A percentile compares a stretch with the other conserved stretches of the same genome.
Evolutionary conservation across 768 basidiomycete species (phyloP).

Genomic region (Serpula lacrymans): DNA sequence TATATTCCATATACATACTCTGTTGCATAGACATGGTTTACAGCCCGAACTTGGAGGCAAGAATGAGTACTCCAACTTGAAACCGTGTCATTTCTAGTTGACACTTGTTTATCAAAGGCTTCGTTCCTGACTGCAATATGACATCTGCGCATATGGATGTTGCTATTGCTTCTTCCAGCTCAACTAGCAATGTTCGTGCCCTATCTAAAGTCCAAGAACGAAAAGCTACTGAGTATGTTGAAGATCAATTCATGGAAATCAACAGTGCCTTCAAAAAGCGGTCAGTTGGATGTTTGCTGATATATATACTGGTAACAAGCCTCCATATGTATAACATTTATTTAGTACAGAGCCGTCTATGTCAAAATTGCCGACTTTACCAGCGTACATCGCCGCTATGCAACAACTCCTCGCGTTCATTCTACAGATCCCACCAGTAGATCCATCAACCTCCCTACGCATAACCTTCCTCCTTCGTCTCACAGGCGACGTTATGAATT

Average conservation of each 20-base stretch:
- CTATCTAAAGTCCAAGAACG: slow-evolving; percentile 59
- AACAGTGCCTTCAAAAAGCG: slow-evolving; percentile 75
- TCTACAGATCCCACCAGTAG: slow-evolving; percentile 71
- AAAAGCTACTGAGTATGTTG: slow-evolving; percentile 60
- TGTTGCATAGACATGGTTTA: too few relatives aligned
- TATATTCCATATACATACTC: too few relatives aligned
- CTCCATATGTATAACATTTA: slow-evolving; percentile 3
- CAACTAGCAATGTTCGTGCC: too few relatives aligned
- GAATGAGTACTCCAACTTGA: too few relatives aligned
- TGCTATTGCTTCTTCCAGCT: too few relatives aligned
- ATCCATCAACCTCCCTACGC: slow-evolving; percentile 66
- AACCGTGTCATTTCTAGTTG: too few relatives aligned
- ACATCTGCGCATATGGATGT: too few relatives aligned
- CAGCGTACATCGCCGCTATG: slow-evolving; percentile 55
- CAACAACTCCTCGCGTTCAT: slow-evolving; percentile 58
- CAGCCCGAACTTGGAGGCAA: too few relatives aligned
- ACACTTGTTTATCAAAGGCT: slow-evolving; percentile 11
- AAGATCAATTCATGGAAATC: slow-evolving; percentile 60
- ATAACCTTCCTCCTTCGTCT: slow-evolving; percentile 67
- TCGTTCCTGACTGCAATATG: slow-evolving; percentile 5
- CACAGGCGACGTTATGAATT: slow-evolving; percentile 61
- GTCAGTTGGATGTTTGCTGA: slow-evolving; percentile 36
- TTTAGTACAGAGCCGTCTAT: slow-evolving; percentile 30
- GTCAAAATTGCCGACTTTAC: slow-evolving; percentile 54
- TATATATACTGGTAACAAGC: neutral